These are phyloP conservation scores for Plasmodium knowlesi DNA, from an alignment of 169 alveolate genomes.

Conservation along the genomic window DNA sequence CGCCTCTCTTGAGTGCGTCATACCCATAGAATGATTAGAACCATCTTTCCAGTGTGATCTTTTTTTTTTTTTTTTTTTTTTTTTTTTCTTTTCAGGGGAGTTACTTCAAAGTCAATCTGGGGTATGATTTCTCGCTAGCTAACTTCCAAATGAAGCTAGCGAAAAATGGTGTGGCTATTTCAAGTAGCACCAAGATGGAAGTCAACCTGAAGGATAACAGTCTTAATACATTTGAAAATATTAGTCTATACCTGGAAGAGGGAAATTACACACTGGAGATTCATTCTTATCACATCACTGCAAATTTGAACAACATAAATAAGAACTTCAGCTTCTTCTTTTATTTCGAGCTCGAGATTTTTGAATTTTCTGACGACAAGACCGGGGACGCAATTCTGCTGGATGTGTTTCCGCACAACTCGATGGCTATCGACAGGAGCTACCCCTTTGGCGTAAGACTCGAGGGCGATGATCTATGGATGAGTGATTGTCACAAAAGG, in stretches of 20 bases:
- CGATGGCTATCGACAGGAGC: constrained; percentile 8
- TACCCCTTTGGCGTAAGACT: constrained; percentile 30
- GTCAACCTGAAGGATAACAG: constrained; percentile 8
- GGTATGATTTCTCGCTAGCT: constrained; percentile 19
- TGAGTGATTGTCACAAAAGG: no score
- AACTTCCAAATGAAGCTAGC: constrained; percentile 17
- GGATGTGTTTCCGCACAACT: constrained; percentile 52
- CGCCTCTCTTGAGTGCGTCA: neutral
- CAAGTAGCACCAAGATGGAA: constrained; percentile 19
- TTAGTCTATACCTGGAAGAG: constrained; percentile 45
- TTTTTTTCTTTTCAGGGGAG: constrained; percentile 32
- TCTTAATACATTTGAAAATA: constrained; percentile 45
- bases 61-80: constrained; percentile 13
- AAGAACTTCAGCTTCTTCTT: constrained; percentile 17
- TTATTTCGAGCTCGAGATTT: constrained; percentile 27
- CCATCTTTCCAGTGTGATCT: neutral
- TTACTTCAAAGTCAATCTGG: constrained; percentile 28
- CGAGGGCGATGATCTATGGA: neutral
- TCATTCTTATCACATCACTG: neutral
- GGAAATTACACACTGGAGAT: constrained; percentile 40
- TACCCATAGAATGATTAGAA: neutral
- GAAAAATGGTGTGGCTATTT: constrained; percentile 1
- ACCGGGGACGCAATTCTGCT: neutral
- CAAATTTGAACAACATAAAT: neutral
- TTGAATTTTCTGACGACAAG: constrained; percentile 30